Conservation (phyloP, 1,284 basidiomycete species). For the Schizophyllum commune region DNA sequence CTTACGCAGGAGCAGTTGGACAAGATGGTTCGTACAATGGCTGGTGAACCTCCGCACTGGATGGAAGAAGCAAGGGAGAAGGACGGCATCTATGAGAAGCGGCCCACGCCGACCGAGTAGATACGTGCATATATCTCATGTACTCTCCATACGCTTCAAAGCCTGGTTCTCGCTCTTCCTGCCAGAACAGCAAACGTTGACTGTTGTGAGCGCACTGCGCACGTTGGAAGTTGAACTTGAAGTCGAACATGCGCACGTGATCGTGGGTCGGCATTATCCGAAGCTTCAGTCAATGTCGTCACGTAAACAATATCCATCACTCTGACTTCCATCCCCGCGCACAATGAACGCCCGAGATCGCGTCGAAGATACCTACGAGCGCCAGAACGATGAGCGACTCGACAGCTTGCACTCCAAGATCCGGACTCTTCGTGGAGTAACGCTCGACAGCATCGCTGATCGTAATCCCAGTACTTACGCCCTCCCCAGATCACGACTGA, state of each 20-base stretch:
- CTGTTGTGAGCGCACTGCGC: no score
- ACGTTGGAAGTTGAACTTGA: no score
- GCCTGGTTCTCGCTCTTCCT: no score
- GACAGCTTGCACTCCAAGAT: slow-evolving; percentile 78
- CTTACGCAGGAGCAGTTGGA: neutral
- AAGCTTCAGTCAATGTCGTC: neutral
- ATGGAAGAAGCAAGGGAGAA: neutral
- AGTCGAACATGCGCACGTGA: neutral
- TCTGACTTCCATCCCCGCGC: neutral
- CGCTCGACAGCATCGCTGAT: slow-evolving; percentile 15
- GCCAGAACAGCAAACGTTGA: no score
- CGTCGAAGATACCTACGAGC: slow-evolving; percentile 66
- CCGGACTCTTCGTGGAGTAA: slow-evolving; percentile 65
- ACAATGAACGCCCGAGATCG: neutral
- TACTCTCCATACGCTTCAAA: no score
- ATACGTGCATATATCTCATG: no score
- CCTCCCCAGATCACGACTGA: slow-evolving; percentile 62
- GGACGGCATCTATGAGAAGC: no score
- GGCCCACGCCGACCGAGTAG: no score
- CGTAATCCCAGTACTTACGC: neutral
- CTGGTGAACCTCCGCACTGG: neutral
- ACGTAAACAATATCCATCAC: neutral
- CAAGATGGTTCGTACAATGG: neutral
- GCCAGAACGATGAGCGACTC: slow-evolving; percentile 74
- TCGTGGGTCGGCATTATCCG: neutral